Evolutionary conservation across 2,329 filamentous ascomycete genomes (phyloP), one percentile per base, ranked within the genome.

Genomic region (Botrytis sinoallii): DNA sequence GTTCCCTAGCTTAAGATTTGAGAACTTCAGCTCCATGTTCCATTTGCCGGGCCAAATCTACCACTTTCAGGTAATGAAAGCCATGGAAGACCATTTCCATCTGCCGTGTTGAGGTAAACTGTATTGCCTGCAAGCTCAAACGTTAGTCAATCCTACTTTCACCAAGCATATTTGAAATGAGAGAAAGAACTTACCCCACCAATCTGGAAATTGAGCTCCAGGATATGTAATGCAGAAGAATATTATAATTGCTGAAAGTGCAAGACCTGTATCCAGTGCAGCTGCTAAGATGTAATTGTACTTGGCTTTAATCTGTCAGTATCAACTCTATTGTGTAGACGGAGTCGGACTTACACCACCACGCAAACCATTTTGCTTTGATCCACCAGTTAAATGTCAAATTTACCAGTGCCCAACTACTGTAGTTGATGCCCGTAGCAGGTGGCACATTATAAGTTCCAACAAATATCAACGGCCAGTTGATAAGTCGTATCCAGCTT

Each of bases 271-370:
- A 81, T 93, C 92, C 35, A 94, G 84, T 1, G 89, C 91, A 0
- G 91, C 91, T 35, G 91, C 92, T 0, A 91, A 88, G 79, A 93
- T 86, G 80, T 93, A 94, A 84, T 94, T 93, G 84, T 93, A 93
- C 81, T 91, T 89, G 81, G 92, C 84, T 91, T 91, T 93, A 25
- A 86, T 86, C 92, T 86, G 80, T 76, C 40, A 76, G 73, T 44
- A 55, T 42, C 22, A 22, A 10, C 3, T 92, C 93, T 82, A 91
- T 93, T 73, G 93, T 86, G 0, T 90, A 90, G 0, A 90, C 91
- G 2, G 91, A n/a, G 40, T 65, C 1, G 78, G 92, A 86, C 79
- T 85, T 85, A 73, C 74, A 77, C 92, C 92, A 94, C 92, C 92
- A 94, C 42, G 83, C 86, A 75, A 89, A 89, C 80, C 88, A 86